Evolutionary conservation across 1,284 basidiomycete species (phyloP).

Genomic region (Moniliella sp.): DNA sequence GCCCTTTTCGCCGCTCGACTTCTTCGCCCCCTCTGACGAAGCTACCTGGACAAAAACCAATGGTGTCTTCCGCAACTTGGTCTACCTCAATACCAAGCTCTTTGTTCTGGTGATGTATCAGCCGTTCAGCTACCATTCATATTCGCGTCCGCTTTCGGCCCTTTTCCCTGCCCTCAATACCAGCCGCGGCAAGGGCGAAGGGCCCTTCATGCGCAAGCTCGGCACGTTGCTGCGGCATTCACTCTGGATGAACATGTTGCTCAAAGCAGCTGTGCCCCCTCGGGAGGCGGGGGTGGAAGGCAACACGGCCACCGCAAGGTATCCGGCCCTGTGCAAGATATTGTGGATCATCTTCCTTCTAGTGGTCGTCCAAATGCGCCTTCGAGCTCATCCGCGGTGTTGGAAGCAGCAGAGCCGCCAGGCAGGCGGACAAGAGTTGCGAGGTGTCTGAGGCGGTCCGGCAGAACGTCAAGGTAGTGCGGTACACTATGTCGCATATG

Average conservation of each 20-base stretch:
- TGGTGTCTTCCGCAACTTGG: conserved; percentile 50
- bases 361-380: no score
- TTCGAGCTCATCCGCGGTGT: no score
- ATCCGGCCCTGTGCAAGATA: no score
- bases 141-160: conserved; percentile 36
- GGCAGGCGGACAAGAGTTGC: no score
- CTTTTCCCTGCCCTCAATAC: conserved; percentile 56
- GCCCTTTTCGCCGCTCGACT: conserved; percentile 3
- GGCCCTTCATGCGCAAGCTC: conserved; percentile 48
- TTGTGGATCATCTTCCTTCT: no score
- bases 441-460: background rate
- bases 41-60: conserved; percentile 39
- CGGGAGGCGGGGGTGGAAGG: background rate
- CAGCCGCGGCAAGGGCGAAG: conserved; percentile 36
- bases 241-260: conserved; percentile 62
- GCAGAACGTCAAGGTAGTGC: conserved; percentile 37
- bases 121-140: conserved; percentile 1
- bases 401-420: no score
- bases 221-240: conserved; percentile 62
- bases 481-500: conserved; percentile 58
- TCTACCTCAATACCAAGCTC: conserved; percentile 54
- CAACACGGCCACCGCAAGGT: conserved; percentile 3
- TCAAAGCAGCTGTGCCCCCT: conserved; percentile 41
- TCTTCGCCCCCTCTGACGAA: conserved; percentile 3
- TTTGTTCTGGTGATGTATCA: conserved; percentile 58